Base-by-base conservation (phyloP, 164 flowering plant genomes). In the Akebia trifoliata region DNA sequence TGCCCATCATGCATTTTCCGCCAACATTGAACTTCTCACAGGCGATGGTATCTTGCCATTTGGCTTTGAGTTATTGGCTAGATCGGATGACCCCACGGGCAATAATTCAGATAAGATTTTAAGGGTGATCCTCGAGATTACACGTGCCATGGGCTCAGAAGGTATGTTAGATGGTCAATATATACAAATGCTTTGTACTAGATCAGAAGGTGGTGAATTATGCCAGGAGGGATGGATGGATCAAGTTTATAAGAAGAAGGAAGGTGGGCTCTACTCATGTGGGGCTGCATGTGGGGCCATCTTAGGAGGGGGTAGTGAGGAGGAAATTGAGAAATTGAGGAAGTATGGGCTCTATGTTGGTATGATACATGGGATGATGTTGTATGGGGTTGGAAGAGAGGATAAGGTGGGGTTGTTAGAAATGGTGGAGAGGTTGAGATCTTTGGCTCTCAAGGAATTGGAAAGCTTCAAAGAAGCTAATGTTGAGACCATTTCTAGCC, bases 201-300 rank as follows among this genome's bases (percentile, higher is more conserved):
- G n/a, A n/a, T n/a, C n/a, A n/a, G 26, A 35, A 7, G 47, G 40
- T 4, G 63, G 54, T 4, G 54, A 54, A 2, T 15, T 14, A 7
- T 8, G 47, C 15, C 38, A 63, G 18, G 35, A 2, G 34, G 49
- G 37, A 38, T 29, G 39, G 67, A 42, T 68, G 2, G 63, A 59
- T 6, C 31, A 63, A 0, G 68, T 71, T 48, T 43, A 61, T 3
- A 65, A 65, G 67, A 78, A 72, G 57, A 73, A 70, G 43, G 86
- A 73, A 59, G 83, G 85, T 7, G 74, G 21, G 54, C 24, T 82
- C 4, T 71, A 70, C 46, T 79, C 77, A 4, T 82, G 90, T 51
- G 87, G 74, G 1, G 86, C 76, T 0, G 85, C 81, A 1, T 81
- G 88, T 71, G 95, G 95, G 51, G 87, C 86, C 5, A 76, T 87